A percentile compares a stretch with the other conserved stretches of the same genome.
Evolutionary conservation across 768 basidiomycete species (phyloP).

Genomic region (Collybia sp.): DNA sequence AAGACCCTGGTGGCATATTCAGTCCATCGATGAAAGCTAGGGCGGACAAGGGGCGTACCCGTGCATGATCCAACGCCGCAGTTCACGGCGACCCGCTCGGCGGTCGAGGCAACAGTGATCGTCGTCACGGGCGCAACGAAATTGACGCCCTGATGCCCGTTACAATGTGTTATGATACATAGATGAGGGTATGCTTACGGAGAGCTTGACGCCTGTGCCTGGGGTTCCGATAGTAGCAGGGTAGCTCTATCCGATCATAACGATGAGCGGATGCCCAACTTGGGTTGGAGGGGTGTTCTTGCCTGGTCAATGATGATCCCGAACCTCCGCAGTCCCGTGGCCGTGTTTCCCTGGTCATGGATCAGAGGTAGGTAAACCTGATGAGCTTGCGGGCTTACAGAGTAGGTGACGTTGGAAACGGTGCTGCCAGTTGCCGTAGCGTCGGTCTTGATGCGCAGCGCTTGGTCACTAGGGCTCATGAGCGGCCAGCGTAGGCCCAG

Average conservation of each 20-base stretch:
- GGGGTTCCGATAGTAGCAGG: slow-evolving; percentile 47
- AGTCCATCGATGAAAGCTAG: neutral
- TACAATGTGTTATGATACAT: too few relatives aligned
- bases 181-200: slow-evolving; percentile 29
- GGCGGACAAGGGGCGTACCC: slow-evolving; percentile 27
- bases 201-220: slow-evolving; percentile 50
- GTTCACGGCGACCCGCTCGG: slow-evolving; percentile 45
- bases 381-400: too few relatives aligned
- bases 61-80: slow-evolving; percentile 50
- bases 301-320: slow-evolving; percentile 62
- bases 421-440: slow-evolving; percentile 38
- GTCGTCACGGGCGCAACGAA: slow-evolving; percentile 37
- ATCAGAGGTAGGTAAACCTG: too few relatives aligned
- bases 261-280: too few relatives aligned
- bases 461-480: slow-evolving; percentile 35
- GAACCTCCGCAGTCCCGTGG: slow-evolving; percentile 38
- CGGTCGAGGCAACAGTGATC: slow-evolving; percentile 36
- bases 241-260: slow-evolving; percentile 39
- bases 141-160: slow-evolving; percentile 36
- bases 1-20: slow-evolving; percentile 27
- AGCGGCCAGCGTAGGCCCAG: neutral
- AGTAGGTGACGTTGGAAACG: slow-evolving; percentile 46
- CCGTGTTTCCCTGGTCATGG: slow-evolving; percentile 46
- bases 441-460: slow-evolving; percentile 59
- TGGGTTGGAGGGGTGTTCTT: too few relatives aligned